These are phyloP conservation scores for Chlorella vulgaris DNA, from an alignment of 139 green algal genomes.

Conservation along the genomic window DNA sequence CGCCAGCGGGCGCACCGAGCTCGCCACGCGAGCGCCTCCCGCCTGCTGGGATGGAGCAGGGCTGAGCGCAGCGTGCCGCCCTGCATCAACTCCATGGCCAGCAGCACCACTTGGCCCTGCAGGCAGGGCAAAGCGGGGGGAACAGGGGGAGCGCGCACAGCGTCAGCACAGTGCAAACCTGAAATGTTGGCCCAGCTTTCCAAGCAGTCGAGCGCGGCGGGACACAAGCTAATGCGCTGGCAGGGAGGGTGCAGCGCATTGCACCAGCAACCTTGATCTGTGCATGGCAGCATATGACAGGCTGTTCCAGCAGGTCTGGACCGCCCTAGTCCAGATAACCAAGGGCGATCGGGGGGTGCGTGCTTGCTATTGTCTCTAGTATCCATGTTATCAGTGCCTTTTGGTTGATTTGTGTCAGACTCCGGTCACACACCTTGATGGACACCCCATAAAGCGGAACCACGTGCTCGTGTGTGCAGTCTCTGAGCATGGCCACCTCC, in stretches of 20 bases:
- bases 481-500: conserved; percentile 1
- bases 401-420: no score
- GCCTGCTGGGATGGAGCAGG: background rate
- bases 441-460: conserved; percentile 9
- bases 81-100: background rate
- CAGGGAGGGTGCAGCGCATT: no score
- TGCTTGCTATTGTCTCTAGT: no score
- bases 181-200: no score
- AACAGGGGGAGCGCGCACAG: background rate
- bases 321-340: no score
- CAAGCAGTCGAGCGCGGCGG: no score
- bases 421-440: background rate
- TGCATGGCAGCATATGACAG: no score
- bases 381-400: no score
- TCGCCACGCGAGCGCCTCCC: background rate
- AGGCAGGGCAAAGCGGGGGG: background rate
- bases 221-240: no score
- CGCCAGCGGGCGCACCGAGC: background rate
- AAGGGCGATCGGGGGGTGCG: no score
- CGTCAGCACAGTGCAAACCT: background rate
- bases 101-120: background rate
- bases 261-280: no score
- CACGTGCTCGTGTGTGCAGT: background rate
- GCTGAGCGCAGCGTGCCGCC: background rate
- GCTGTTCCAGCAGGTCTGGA: no score